Base-by-base conservation (phyloP, 768 basidiomycete genomes). In the Psilocybe cyanescens region DNA sequence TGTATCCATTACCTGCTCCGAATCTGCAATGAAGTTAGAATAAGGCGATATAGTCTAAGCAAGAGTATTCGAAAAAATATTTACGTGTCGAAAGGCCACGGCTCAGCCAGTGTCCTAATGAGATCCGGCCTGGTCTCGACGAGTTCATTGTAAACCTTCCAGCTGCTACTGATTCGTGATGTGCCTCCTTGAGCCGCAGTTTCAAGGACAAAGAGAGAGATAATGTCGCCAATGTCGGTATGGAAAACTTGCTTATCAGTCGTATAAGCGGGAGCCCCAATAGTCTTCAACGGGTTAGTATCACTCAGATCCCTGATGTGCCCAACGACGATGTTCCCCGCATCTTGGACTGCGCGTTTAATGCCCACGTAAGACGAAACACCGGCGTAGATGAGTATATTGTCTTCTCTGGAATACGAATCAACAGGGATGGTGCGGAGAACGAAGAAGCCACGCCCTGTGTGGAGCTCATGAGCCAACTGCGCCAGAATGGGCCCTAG, bases 241-340 rank as follows among this genome's bases (percentile, higher is more conserved):
- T 82, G 81, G 73, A 82, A 83, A 7, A 82, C 80, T 64, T 83
- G 82, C 65, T 78, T 78, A 61, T 81, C 80, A 1, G 79, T 81
- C 8, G 78, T 81, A 60, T 80, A 81, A 17, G 80, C 80, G 7
- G 81, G 74, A 35, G 76, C 75, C 5, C 77, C 77, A 58, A 78
- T 77, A 17, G 70, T 72, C 51, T 74, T 74, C 60, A 72, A 70
- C 11, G 76, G 72, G 47, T 78, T 71, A 33, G 72, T 75, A 55
- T 72, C 67, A 12, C 72, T 76, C 31, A 83, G 71, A 61, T 83
- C 80, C 59, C 78, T 81, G 68, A 83, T 79, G 57, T 81, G 79
- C 0, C 79, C 77, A 11, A 81, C 76, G 11, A 83, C 71, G 8
- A 76, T 76, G 69, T 64, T 52, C 11, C 61, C 67, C 7, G 54